phyloP scores from a whole-genome alignment of 2,329 filamentous ascomycete genomes.

The Penicillium sp. region DNA sequence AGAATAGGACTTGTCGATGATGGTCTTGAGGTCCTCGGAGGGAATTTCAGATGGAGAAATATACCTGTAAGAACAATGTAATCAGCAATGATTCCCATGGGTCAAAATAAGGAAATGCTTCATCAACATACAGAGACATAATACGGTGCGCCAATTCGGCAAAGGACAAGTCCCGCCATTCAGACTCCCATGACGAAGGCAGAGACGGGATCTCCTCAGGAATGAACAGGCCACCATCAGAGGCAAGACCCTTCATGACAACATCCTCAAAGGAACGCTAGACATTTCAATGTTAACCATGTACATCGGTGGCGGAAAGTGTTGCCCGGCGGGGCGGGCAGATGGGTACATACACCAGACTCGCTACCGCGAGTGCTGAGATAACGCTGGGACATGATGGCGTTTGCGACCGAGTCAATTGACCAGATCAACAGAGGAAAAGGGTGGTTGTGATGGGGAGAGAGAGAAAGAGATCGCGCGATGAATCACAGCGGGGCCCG shows the following conservation, averaged over 20 bases:
- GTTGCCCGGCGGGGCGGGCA: background rate
- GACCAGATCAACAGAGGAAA: constrained; percentile 9
- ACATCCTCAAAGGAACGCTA: constrained; percentile 84
- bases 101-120: background rate
- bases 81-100: background rate
- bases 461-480: constrained; percentile 9
- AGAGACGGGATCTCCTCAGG: constrained; percentile 62
- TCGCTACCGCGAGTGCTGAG: constrained; percentile 42
- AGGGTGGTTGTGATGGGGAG: background rate
- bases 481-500: constrained; percentile 13
- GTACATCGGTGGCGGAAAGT: constrained; percentile 11
- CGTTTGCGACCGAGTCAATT: constrained; percentile 5
- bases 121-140: constrained; percentile 64
- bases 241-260: constrained; percentile 84
- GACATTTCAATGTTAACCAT: background rate
- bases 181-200: constrained; percentile 32
- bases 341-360: constrained; percentile 34
- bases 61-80: constrained; percentile 59
- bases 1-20: constrained; percentile 84
- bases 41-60: constrained; percentile 86
- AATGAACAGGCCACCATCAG: constrained; percentile 87
- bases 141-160: constrained; percentile 71
- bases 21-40: constrained; percentile 75
- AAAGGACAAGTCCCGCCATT: constrained; percentile 37
- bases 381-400: constrained; percentile 41